These are phyloP conservation scores for Pyrenophora tritici-repentis DNA, from an alignment of 2,329 filamentous ascomycete genomes.

Conservation along the genomic window DNA sequence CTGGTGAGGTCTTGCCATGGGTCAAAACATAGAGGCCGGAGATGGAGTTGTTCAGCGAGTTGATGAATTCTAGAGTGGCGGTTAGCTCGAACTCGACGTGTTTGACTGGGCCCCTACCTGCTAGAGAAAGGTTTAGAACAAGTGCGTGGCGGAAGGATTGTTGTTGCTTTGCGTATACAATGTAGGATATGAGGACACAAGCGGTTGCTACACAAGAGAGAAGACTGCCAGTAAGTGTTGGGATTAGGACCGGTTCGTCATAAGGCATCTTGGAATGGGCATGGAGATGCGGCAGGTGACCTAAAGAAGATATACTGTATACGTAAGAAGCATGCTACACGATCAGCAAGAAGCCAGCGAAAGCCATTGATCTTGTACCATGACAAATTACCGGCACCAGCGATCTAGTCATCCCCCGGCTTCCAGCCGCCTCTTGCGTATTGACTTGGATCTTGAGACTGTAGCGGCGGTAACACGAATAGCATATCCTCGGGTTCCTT, in stretches of 20 bases:
- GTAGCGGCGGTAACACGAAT: too few relatives aligned
- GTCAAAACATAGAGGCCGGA: constrained; percentile 48
- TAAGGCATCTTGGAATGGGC: constrained; percentile 5
- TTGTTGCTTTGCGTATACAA: constrained; percentile 22
- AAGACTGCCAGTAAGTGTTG: constrained; percentile 29
- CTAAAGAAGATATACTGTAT: too few relatives aligned
- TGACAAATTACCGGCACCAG: too few relatives aligned
- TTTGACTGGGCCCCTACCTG: constrained; percentile 14
- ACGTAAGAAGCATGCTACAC: too few relatives aligned
- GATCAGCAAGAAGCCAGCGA: too few relatives aligned
- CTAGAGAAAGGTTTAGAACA: constrained; percentile 30
- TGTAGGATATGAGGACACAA: constrained; percentile 25
- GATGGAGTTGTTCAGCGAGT: constrained; percentile 51
- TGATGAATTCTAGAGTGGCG: constrained; percentile 28
- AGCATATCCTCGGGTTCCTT: too few relatives aligned
- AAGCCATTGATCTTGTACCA: too few relatives aligned
- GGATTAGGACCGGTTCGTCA: constrained; percentile 14
- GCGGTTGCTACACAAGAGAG: constrained; percentile 24
- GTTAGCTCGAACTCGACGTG: background rate
- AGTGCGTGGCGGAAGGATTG: constrained; percentile 29
- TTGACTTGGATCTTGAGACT: too few relatives aligned
- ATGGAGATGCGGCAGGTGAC: background rate
- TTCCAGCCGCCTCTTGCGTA: too few relatives aligned
- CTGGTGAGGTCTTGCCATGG: constrained; percentile 31
- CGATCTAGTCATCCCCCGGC: too few relatives aligned